Evolutionary conservation across 164 flowering plant species (phyloP).

Genomic region (Nelumbo lutea): DNA sequence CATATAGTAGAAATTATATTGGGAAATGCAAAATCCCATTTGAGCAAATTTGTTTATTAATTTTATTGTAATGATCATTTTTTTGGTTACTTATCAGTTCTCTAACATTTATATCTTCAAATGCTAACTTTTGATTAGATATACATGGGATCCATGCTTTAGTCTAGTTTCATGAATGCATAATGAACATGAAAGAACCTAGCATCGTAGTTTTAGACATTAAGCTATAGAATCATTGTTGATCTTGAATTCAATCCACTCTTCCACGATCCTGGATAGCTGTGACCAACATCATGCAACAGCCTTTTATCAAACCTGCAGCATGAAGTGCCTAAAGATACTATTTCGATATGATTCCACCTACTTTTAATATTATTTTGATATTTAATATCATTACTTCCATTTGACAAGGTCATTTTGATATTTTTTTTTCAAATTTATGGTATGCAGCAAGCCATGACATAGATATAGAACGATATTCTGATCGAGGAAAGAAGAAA

Average conservation of each 20-base stretch:
- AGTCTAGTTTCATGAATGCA: not conserved
- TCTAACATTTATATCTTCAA: not conserved
- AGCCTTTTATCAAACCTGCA: no score
- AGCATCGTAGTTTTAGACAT: not conserved
- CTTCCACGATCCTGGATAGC: no score
- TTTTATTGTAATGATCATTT: not conserved
- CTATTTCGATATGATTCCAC: not conserved
- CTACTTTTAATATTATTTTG: not conserved
- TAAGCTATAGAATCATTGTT: not conserved
- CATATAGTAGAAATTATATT: no score
- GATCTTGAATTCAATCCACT: not conserved
- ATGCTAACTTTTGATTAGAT: not conserved
- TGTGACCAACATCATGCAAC: no score
- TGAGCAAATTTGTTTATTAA: no score
- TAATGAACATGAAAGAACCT: not conserved
- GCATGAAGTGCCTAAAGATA: no score
- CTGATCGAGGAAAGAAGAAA: constrained; percentile 27
- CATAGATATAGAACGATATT: constrained; percentile 34
- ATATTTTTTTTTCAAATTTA: constrained; percentile 4
- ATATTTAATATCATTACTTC: not conserved
- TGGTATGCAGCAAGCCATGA: constrained; percentile 22
- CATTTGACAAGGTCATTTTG: not conserved
- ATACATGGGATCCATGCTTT: not conserved
- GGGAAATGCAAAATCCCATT: no score
- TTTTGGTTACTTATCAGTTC: not conserved